These are phyloP conservation scores for Pseudoscleropodium purum DNA, from an alignment of 225 moss, liverwort and hornwort species.

Conservation along the genomic window DNA sequence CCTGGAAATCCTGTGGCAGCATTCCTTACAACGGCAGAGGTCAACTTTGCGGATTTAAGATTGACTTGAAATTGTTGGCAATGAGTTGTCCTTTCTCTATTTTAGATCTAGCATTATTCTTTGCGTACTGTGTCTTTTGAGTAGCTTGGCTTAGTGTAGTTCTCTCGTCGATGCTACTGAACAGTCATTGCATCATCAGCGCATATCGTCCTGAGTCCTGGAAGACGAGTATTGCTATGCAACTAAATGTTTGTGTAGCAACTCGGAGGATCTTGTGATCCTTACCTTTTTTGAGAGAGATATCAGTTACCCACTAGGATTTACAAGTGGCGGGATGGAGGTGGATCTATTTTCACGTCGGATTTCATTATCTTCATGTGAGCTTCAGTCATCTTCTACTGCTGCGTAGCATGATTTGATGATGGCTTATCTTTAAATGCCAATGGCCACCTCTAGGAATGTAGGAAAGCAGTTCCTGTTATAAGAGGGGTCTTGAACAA, in stretches of 20 bases:
- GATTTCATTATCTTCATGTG: neutral
- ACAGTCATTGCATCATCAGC: neutral
- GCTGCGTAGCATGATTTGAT: neutral
- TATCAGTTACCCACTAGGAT: neutral
- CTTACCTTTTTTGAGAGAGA: neutral
- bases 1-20: conserved; percentile 68
- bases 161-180: neutral
- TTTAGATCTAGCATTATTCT: neutral
- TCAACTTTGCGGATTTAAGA: conserved; percentile 16
- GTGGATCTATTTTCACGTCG: neutral
- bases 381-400: neutral
- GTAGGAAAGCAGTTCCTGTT: neutral
- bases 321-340: neutral
- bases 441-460: neutral
- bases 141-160: neutral
- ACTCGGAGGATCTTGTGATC: neutral
- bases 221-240: neutral
- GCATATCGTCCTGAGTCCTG: neutral
- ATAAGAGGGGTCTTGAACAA: neutral
- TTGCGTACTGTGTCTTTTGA: neutral
- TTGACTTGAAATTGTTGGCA: neutral
- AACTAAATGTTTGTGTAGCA: neutral
- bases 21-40: conserved; percentile 35
- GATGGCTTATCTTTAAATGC: neutral
- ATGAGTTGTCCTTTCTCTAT: neutral